Percentiles rank a stretch among this genome's conserved stretches.
Evolutionary conservation across 2,329 filamentous ascomycete species (phyloP).

Genomic region (Capronia epimyces): DNA sequence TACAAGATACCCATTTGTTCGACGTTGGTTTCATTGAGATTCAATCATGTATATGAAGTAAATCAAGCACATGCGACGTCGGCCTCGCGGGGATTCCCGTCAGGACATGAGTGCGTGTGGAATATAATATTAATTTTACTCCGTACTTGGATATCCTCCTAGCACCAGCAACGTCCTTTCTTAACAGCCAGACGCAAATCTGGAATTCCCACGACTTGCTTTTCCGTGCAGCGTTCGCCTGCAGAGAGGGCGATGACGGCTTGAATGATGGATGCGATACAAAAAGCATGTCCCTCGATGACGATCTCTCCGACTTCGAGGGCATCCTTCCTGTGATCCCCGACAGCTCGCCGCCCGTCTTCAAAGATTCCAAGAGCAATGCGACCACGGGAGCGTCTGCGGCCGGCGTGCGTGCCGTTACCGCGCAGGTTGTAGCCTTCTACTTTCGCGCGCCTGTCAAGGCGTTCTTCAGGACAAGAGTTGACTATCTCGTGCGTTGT

Average conservation of each 20-base stretch:
- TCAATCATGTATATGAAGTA: too few relatives aligned
- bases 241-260: background rate
- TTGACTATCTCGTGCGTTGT: slow-evolving; percentile 62
- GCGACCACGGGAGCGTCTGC: slow-evolving; percentile 72
- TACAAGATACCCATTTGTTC: background rate
- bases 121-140: too few relatives aligned
- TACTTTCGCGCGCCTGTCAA: slow-evolving; percentile 90
- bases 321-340: slow-evolving; percentile 23
- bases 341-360: slow-evolving; percentile 26
- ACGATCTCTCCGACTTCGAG: slow-evolving; percentile 27
- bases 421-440: slow-evolving; percentile 76
- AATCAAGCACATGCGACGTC: too few relatives aligned
- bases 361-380: slow-evolving; percentile 51
- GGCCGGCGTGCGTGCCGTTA: slow-evolving; percentile 75
- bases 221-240: background rate
- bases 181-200: too few relatives aligned
- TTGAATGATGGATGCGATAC: slow-evolving; percentile 15
- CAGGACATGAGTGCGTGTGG: too few relatives aligned
- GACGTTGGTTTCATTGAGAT: background rate
- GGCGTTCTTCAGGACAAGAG: slow-evolving; percentile 82
- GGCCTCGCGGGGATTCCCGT: too few relatives aligned
- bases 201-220: background rate
- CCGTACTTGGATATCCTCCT: too few relatives aligned
- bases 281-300: slow-evolving; percentile 26
- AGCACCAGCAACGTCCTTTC: too few relatives aligned